Evolutionary conservation across 148 eudicot species (phyloP).

Genomic region (Silene conica): DNA sequence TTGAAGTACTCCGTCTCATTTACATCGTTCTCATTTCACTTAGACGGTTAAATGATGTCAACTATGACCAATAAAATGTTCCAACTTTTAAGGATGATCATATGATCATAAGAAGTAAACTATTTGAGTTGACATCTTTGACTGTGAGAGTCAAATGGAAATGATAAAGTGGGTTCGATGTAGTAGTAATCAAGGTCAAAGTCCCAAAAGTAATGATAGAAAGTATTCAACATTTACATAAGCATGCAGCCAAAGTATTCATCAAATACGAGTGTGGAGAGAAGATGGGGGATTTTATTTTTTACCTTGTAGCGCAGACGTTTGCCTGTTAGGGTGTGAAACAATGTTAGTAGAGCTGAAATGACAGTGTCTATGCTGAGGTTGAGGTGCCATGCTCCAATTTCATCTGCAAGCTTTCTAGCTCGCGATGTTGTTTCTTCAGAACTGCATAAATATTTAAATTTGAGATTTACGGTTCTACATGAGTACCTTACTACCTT

Average conservation of each 20-base stretch:
- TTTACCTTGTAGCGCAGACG: constrained; percentile 83
- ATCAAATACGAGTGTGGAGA: background rate
- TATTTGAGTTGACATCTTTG: background rate
- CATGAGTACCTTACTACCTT: background rate
- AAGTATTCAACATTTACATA: background rate
- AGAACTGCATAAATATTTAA: constrained; percentile 48
- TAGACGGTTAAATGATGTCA: background rate
- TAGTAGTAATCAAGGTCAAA: background rate
- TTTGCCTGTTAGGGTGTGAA: constrained; percentile 85
- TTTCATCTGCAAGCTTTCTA: constrained; percentile 71
- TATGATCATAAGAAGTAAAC: background rate
- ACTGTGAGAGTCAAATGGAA: background rate
- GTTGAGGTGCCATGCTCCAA: constrained; percentile 96
- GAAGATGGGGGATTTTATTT: background rate
- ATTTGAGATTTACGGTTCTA: background rate
- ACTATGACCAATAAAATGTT: background rate
- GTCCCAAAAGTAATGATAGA: background rate
- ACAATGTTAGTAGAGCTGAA: constrained; percentile 70
- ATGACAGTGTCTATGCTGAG: constrained; percentile 76
- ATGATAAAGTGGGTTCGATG: background rate
- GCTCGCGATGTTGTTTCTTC: constrained; percentile 75
- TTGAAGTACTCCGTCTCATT: background rate
- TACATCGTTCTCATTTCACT: background rate
- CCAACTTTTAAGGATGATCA: background rate
- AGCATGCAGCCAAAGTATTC: background rate